Base-by-base conservation (phyloP, 2,329 filamentous ascomycete species). In the Xylaria sp. region DNA sequence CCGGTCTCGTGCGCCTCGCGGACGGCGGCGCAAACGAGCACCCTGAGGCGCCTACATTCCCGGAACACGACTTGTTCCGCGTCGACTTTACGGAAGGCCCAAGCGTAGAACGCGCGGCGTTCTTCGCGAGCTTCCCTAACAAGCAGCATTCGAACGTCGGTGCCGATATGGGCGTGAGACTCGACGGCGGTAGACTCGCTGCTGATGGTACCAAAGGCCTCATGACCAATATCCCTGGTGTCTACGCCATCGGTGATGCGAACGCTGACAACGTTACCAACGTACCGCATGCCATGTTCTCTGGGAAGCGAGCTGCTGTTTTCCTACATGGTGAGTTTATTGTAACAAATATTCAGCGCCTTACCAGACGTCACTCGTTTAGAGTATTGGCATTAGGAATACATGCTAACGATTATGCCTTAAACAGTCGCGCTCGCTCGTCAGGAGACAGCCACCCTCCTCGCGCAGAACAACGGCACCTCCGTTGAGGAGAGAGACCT, bases 231-330 rank as follows among this genome's bases (percentile, higher is more conserved):
- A 73, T 88, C 3, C 74, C 79, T 0, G 87, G 87, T 1, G 83
- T 90, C 0, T 90, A 85, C 72, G 88, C 86, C 5, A 77, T 90
- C 23, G 88, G 89, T 0, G 88, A 90, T 70, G 85, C 84, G 13
- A 90, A 90, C 77, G 84, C 83, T 39, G 88, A 90, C 62, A 85
- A 85, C n/a, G 80, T 82, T 9, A 89, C 87, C 2, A 90, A 90
- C 70, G 84, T 90, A 0, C 87, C 87, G 0, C 88, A 90, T 70
- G 88, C 89, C 0, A 83, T 90, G 73, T 90, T 82, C 74, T 86
- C 80, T 13, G 88, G 88, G 2, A 90, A 90, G 82, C 78, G 83
- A 36, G 81, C 87, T 0, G 88, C 86, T 5, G 87, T 90, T 0
- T 88, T 79, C 58, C 67, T 88, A 4, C 88, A 90, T 71, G 82